Evolutionary conservation across 2,329 filamentous ascomycete genomes (phyloP), one percentile per base, ranked within the genome.

Genomic region (Rachicladosporium sp.): DNA sequence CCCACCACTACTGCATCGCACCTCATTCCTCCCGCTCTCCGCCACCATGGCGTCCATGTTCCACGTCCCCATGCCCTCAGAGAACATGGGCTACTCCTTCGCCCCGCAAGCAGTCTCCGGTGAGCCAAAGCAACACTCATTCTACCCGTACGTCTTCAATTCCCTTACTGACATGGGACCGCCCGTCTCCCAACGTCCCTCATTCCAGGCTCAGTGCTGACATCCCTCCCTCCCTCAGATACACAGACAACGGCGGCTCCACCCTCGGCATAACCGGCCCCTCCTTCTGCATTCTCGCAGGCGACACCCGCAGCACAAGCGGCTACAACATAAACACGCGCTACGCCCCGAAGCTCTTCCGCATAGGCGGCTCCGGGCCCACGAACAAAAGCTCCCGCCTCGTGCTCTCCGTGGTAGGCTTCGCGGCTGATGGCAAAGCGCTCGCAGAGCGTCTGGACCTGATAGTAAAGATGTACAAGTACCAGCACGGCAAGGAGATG

Each of bases 311-410:
- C 61, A 85, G 86, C 58, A 94, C 88, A 41, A 82, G 84, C 49
- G 91, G 93, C 60, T 98, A 94, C 78, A 95, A 82, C 73, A 98
- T 98, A 80, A 95, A 98, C 77, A 88, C 88, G 43, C 83, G 91
- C 56, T 89, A 84, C 70, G 76, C 81, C 43, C 91, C 91, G 42
- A 98, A 98, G 68, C 82, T 98, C 47, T 98, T 94, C 76, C 87
- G 84, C 66, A 93, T 98, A 52, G 91, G 93, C 44, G 91, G 89
- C 40, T 85, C 88, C 44, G 88, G 83, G 33, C 77, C 86, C 38
- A 80, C 85, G 41, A 85, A 93, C 61, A 77, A 82, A 45, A 85
- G 88, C 52, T 83, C 86, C 38, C 83, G 78, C 39, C 84, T 98
- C 55, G 76, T 96, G 10, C 74, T 98, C 36, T 93, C 88, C 2